These are phyloP conservation scores for Escallonia herrerae DNA, from an alignment of 129 eudicot genomes.

Conservation along the genomic window DNA sequence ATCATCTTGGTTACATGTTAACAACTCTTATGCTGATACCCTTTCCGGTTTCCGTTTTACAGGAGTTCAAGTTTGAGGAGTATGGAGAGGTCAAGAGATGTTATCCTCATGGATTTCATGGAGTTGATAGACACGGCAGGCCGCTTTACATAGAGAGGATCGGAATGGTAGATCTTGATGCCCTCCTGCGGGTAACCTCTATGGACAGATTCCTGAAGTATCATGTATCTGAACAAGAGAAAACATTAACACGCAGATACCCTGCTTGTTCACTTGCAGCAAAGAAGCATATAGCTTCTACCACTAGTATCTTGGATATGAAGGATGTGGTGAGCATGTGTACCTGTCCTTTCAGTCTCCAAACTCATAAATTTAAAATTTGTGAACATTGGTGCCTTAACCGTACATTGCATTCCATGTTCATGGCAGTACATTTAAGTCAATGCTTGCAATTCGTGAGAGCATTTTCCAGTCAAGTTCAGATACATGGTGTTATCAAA, in stretches of 20 bases:
- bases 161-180: conserved; percentile 34
- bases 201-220: conserved; percentile 45
- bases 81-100: conserved; percentile 24
- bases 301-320: conserved; percentile 41
- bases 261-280: conserved; percentile 52
- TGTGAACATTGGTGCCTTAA: background rate
- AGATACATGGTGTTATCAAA: no score
- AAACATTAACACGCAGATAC: conserved; percentile 34
- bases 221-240: conserved; percentile 46
- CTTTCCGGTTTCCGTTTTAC: background rate
- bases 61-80: conserved; percentile 47
- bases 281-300: conserved; percentile 36
- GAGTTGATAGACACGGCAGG: conserved; percentile 47
- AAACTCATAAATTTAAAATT: background rate
- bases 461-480: no score
- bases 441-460: no score
- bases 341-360: background rate
- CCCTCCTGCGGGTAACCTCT: conserved; percentile 30
- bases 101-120: conserved; percentile 60
- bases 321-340: conserved; percentile 32
- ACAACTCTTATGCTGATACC: no score
- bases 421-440: no score
- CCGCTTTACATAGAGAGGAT: conserved; percentile 49
- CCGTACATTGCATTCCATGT: no score
- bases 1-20: no score